These are phyloP conservation scores for Talaromyces albobiverticillius DNA, from an alignment of 2,329 filamentous ascomycete species.

Conservation along the genomic window DNA sequence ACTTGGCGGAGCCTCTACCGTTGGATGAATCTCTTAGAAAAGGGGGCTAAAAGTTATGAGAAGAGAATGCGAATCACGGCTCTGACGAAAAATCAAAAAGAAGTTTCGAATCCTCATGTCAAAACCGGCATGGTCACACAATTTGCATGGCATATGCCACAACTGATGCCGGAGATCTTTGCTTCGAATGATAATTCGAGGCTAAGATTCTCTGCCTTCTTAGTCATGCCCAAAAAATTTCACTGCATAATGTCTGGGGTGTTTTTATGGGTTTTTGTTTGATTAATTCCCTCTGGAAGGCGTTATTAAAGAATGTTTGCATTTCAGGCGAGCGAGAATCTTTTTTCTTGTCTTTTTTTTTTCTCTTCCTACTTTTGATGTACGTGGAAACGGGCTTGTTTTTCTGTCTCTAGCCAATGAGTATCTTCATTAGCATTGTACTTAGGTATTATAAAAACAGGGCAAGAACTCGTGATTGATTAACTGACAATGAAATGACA, in stretches of 20 bases:
- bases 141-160: background rate
- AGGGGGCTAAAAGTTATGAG: conserved; percentile 36
- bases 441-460: conserved; percentile 7
- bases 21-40: conserved; percentile 44
- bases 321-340: conserved; percentile 17
- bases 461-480: background rate
- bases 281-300: conserved; percentile 11
- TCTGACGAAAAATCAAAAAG: no score
- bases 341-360: conserved; percentile 6
- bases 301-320: conserved; percentile 12
- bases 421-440: conserved; percentile 11
- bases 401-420: background rate
- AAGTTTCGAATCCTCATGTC: no score
- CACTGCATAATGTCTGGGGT: background rate
- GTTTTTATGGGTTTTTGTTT: conserved; percentile 13
- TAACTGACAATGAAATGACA: background rate
- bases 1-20: conserved; percentile 38
- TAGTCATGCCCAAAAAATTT: background rate
- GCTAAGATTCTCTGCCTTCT: conserved; percentile 14
- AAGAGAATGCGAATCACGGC: no score
- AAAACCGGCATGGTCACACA: no score
- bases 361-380: conserved; percentile 15
- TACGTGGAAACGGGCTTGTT: background rate
- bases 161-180: background rate
- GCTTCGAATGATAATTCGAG: no score